A percentile compares a stretch with the other conserved stretches of the same genome.
These are phyloP conservation scores for Lepidium sativum DNA, from an alignment of 345 rosid genomes.

Conservation along the genomic window DNA sequence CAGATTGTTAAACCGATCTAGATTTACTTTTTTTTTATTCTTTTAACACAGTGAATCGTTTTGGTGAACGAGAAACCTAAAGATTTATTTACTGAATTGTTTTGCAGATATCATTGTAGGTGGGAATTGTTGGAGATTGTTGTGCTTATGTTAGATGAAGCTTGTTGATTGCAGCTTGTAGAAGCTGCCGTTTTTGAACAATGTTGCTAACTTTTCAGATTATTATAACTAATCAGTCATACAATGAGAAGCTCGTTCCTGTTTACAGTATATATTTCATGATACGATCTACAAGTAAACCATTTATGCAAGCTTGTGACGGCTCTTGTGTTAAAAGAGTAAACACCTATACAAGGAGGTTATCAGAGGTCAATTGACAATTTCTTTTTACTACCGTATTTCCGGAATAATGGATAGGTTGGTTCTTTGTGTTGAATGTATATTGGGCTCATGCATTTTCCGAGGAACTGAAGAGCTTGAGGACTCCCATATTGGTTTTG, in stretches of 20 bases:
- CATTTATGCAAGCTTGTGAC: constrained; percentile 30
- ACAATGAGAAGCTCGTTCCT: constrained; percentile 47
- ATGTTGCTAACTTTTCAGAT: constrained; percentile 56
- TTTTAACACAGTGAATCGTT: not conserved
- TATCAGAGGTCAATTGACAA: constrained; percentile 58
- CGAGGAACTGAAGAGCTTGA: not conserved
- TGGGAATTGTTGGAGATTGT: constrained; percentile 10
- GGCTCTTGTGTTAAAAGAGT: constrained; percentile 34
- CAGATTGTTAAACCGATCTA: not conserved
- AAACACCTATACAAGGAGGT: constrained; percentile 45
- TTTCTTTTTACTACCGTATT: constrained; percentile 27
- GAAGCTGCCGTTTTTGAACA: constrained; percentile 56
- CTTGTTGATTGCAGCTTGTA: constrained; percentile 57
- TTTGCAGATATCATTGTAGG: not conserved
- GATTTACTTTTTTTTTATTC: not conserved
- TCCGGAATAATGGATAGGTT: constrained; percentile 72
- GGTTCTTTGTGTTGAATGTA: constrained; percentile 11
- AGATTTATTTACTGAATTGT: not conserved
- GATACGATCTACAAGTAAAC: constrained; percentile 58
- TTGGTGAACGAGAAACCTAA: not conserved
- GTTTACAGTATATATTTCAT: constrained; percentile 40
- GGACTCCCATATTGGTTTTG: not conserved
- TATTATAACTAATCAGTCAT: constrained; percentile 34
- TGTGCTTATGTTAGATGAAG: constrained; percentile 41
- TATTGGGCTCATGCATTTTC: not conserved